Base-by-base conservation (phyloP, 495 filamentous ascomycete genomes). In the Pyronema omphalodes region DNA sequence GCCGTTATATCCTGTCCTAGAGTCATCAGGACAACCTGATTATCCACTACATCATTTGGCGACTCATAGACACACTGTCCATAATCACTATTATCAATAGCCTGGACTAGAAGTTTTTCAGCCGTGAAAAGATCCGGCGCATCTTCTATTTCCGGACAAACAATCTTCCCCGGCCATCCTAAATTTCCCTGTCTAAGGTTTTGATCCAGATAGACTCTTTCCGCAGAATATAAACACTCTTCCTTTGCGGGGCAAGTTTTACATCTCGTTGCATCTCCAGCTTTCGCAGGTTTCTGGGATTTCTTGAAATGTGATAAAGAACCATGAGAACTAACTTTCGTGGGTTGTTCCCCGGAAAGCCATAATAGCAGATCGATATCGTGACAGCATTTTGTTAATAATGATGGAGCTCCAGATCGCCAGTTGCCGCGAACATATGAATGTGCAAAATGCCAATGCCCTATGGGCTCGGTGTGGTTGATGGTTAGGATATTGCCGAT, bases 371-470 rank as follows among this genome's bases (percentile, higher is more conserved):
- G 76, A 58, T 98, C 89, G 29, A 96, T 84, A 59, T 94, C 88
- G 66, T 94, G 88, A 61, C 88, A 94, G 48, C 84, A 91, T 64
- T 96, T 98, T 3, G 91, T 94, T 9, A 98, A 73, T 5, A 98
- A 71, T 6, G 82, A 83, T 5, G 84, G 84, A 0, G 83, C 84
- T 53, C 82, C 79, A 46, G 82, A 84, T 5, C 91, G 79, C 91
- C 91, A 96, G 68, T 95, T 94, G 11, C 91, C 91, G 15, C 81
- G 77, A 18, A 98, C 91, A 60, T 94, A 96, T 59, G 79, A 84
- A 68, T 98, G 91, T 0, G 82, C 71, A 63, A 94, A 98, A 67
- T 98, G 91, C 86, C 86, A 98, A 77, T 82, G 93, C 2, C 91
- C 91, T 0, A 98, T 82, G 0, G 91, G 91, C 67, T 96, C 93